A percentile compares a stretch with the other conserved stretches of the same genome.
Conservation (phyloP, 345 rosid genomes). For the Raphanus raphanistrum region DNA sequence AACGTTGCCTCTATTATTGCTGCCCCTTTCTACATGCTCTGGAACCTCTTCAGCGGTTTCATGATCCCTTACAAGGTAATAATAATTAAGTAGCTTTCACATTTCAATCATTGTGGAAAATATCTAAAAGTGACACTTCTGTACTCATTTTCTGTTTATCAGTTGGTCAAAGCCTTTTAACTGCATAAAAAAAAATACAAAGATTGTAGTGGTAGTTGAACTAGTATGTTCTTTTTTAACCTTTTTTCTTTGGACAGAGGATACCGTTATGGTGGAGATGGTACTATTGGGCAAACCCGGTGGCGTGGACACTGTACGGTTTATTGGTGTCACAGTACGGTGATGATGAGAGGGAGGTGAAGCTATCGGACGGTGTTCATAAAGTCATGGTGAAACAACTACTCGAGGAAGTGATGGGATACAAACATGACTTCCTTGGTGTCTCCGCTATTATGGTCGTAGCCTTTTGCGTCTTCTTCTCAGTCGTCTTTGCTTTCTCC, state of each 20-base stretch:
- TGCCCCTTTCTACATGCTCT: conserved; percentile 97
- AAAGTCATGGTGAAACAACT: conserved; percentile 54
- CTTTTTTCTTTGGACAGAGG: conserved; percentile 55
- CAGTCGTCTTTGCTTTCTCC: conserved; percentile 73
- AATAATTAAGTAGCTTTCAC: conserved; percentile 22
- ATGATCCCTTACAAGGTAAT: conserved; percentile 98
- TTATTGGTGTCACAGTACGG: conserved; percentile 83
- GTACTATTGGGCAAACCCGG: conserved; percentile 98
- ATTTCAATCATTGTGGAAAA: not conserved
- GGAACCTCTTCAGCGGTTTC: conserved; percentile 98
- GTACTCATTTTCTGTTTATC: no score
- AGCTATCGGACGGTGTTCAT: conserved; percentile 56
- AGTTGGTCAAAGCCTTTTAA: no score
- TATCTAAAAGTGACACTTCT: not conserved
- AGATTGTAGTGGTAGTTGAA: not conserved
- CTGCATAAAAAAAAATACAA: no score
- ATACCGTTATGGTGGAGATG: conserved; percentile 98
- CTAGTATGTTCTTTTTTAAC: not conserved
- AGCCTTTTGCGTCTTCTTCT: conserved; percentile 64
- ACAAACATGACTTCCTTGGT: conserved; percentile 72
- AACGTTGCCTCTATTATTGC: conserved; percentile 86
- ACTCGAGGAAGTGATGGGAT: conserved; percentile 62
- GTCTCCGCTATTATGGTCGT: conserved; percentile 74
- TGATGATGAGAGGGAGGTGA: conserved; percentile 51
- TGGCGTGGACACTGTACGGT: conserved; percentile 93